phyloP scores from a whole-genome alignment of 164 flowering plant species.

The Houttuynia cordata region DNA sequence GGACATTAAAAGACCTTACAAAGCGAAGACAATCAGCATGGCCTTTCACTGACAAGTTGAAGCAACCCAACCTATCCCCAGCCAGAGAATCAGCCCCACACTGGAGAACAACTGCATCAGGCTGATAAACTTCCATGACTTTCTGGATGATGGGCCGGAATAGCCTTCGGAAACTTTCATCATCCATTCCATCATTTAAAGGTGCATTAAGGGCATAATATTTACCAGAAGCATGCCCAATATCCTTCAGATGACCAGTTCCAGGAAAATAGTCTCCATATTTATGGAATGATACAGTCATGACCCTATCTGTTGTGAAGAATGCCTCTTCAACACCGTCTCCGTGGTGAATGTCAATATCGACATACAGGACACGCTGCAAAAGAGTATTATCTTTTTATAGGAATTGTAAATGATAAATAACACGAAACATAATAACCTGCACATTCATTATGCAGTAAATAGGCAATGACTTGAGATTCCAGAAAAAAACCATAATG shows the following conservation, averaged over 20 bases:
- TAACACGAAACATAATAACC: background rate
- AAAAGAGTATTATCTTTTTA: background rate
- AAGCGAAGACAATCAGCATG: conserved; percentile 87
- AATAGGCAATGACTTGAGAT: background rate
- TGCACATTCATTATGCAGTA: background rate
- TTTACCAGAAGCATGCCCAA: conserved; percentile 52
- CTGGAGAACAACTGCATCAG: conserved; percentile 87
- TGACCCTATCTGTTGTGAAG: conserved; percentile 75
- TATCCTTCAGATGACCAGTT: conserved; percentile 72
- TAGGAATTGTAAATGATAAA: background rate
- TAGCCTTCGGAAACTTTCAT: conserved; percentile 59
- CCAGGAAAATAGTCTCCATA: conserved; percentile 85
- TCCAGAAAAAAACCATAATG: background rate
- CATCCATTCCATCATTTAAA: conserved; percentile 79
- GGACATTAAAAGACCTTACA: conserved; percentile 80
- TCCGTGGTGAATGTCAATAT: conserved; percentile 86
- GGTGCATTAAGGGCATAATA: conserved; percentile 88
- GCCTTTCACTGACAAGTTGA: conserved; percentile 84
- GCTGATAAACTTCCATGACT: conserved; percentile 86
- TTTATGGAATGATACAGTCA: conserved; percentile 91
- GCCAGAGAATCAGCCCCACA: conserved; percentile 94
- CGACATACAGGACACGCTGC: conserved; percentile 85
- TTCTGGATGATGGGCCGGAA: conserved; percentile 70
- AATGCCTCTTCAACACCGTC: conserved; percentile 94
- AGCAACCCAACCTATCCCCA: conserved; percentile 87